phyloP scores from a whole-genome alignment of 2,329 filamentous ascomycete genomes.

The Pyrenochaeta sp. region DNA sequence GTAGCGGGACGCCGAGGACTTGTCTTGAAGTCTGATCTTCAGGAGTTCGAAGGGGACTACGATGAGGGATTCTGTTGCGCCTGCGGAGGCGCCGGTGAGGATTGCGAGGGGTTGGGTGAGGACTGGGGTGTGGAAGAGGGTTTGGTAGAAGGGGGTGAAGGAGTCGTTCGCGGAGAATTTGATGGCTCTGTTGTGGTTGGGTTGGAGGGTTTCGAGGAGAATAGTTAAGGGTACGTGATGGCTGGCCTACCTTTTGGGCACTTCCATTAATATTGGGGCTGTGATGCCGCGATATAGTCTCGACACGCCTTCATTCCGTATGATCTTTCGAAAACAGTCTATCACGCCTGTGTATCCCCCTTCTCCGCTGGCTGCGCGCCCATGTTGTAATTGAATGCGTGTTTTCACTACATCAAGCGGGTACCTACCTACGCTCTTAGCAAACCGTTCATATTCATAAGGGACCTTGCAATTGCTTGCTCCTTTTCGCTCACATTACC shows the following conservation, averaged over 20 bases:
- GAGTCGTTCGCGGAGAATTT: constrained; percentile 45
- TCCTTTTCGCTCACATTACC: constrained; percentile 28
- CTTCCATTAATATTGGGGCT: constrained; percentile 44
- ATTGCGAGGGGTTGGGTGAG: constrained; percentile 39
- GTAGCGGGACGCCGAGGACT: constrained; percentile 37
- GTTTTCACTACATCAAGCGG: constrained; percentile 46
- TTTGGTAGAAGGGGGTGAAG: constrained; percentile 36
- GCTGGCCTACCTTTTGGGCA: constrained; percentile 32
- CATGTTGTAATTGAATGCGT: constrained; percentile 42
- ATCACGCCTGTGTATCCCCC: constrained; percentile 39
- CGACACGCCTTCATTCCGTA: constrained; percentile 32
- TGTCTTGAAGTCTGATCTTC: constrained; percentile 42
- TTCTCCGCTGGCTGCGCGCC: constrained; percentile 22
- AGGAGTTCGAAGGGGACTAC: constrained; percentile 43
- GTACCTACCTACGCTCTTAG: constrained; percentile 43
- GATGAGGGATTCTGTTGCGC: constrained; percentile 41
- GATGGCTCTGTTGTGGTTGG: constrained; percentile 27
- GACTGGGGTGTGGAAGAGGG: constrained; percentile 26
- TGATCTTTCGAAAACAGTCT: constrained; percentile 42
- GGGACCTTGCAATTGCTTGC: background rate
- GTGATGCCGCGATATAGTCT: constrained; percentile 42
- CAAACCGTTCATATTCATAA: background rate
- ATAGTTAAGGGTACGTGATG: no score
- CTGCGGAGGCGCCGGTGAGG: constrained; percentile 40
- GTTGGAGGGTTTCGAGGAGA: no score